These are phyloP conservation scores for Penicillium sp. DNA, from an alignment of 2,329 filamentous ascomycete species.

Conservation along the genomic window DNA sequence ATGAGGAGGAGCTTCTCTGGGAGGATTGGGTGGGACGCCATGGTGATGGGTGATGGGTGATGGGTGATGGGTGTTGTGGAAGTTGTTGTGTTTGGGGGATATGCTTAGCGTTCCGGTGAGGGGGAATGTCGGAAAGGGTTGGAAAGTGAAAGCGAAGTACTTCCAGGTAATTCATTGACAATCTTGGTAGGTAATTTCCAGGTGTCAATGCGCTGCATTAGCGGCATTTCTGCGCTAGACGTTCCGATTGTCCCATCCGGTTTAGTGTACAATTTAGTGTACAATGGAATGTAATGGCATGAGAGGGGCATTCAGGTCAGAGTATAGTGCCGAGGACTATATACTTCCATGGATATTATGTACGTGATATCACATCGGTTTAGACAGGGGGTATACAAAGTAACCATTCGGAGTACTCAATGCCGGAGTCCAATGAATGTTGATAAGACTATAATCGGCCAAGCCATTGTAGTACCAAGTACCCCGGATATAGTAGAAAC, in stretches of 20 bases:
- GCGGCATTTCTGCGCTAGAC: background rate
- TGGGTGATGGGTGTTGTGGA: background rate
- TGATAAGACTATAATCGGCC: background rate
- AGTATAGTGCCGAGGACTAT: background rate
- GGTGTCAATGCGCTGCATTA: slow-evolving; percentile 2
- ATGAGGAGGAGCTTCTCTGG: slow-evolving; percentile 40
- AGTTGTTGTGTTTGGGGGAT: background rate
- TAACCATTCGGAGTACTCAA: background rate
- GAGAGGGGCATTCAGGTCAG: background rate
- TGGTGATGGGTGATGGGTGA: background rate
- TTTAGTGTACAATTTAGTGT: background rate
- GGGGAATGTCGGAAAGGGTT: background rate
- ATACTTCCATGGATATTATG: background rate
- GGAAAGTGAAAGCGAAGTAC: background rate
- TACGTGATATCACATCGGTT: background rate
- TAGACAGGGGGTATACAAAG: background rate
- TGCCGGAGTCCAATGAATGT: background rate
- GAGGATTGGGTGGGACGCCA: slow-evolving; percentile 31
- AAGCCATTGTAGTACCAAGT: background rate
- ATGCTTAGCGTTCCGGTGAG: background rate
- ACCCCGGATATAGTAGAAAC: background rate
- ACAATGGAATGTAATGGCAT: background rate
- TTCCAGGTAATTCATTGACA: background rate
- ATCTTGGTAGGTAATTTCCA: background rate
- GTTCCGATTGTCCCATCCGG: background rate